phyloP scores from a whole-genome alignment of 306 rosid species.

The Biancaea sappan region DNA sequence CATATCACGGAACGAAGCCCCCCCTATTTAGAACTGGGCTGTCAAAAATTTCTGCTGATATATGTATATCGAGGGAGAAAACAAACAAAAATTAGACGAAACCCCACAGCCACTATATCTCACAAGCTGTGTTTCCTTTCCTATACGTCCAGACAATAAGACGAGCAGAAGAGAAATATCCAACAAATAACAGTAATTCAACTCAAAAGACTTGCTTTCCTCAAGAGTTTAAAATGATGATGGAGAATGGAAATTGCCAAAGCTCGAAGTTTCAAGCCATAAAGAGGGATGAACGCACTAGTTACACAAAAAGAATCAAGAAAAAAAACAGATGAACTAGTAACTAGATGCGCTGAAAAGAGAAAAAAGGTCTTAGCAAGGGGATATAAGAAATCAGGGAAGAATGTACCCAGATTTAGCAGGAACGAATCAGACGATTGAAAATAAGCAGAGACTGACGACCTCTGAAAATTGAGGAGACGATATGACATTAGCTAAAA shows the following conservation, averaged over 20 bases:
- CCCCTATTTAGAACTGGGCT: background rate
- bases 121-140: slow-evolving; percentile 12
- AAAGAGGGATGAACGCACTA: slow-evolving; percentile 9
- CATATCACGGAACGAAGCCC: background rate
- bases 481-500: slow-evolving; percentile 14
- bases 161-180: background rate
- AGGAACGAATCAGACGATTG: slow-evolving; percentile 24
- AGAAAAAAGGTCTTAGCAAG: background rate
- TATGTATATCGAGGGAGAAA: background rate
- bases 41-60: background rate
- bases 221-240: background rate
- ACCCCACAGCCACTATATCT: background rate
- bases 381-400: slow-evolving; percentile 6
- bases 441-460: slow-evolving; percentile 24
- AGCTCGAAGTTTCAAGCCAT: background rate
- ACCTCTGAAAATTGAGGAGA: slow-evolving; percentile 21
- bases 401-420: slow-evolving; percentile 49
- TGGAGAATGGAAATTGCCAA: background rate
- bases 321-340: background rate
- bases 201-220: background rate
- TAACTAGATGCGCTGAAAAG: background rate
- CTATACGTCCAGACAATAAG: background rate
- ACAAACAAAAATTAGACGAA: background rate
- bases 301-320: background rate
- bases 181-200: background rate